Conservation (phyloP, 2,329 filamentous ascomycete genomes). For the Arthrobotrys entomopaga region DNA sequence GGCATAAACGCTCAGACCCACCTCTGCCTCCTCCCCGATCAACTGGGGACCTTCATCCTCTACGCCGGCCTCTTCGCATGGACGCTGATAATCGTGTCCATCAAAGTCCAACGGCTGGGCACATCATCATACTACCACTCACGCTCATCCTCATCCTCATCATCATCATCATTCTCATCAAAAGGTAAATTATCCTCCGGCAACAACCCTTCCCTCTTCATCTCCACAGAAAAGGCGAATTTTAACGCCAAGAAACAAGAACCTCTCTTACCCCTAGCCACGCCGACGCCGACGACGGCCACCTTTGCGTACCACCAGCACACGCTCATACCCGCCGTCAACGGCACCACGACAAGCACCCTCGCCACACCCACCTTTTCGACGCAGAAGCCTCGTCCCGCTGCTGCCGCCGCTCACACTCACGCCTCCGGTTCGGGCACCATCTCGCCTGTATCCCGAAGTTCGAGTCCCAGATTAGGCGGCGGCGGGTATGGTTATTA, state of each 20-base stretch:
- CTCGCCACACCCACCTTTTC: conserved; percentile 42
- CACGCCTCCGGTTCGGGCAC: conserved; percentile 29
- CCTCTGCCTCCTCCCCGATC: conserved; percentile 88
- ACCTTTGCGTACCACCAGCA: conserved; percentile 51
- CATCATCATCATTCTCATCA: conserved; percentile 21
- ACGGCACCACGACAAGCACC: conserved; percentile 53
- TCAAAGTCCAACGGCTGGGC: conserved; percentile 46
- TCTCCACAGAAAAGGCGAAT: conserved; percentile 55
- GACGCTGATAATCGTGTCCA: conserved; percentile 60
- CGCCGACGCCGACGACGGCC: conserved; percentile 49
- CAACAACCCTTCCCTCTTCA: conserved; percentile 50
- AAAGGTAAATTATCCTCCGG: conserved; percentile 45
- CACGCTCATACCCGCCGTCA: conserved; percentile 49
- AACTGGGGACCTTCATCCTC: conserved; percentile 81
- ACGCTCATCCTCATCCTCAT: conserved; percentile 14
- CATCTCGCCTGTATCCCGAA: conserved; percentile 43
- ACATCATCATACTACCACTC: conserved; percentile 43
- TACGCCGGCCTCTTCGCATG: conserved; percentile 74
- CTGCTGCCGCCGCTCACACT: not conserved
- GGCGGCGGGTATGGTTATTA: conserved; percentile 48
- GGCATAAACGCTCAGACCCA: conserved; percentile 72
- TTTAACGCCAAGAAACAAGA: conserved; percentile 56
- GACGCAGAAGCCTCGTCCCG: conserved; percentile 39
- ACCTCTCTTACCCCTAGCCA: conserved; percentile 49
- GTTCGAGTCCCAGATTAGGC: conserved; percentile 35